Percentiles rank a stretch among this genome's conserved stretches.
Conservation (phyloP, 2,329 filamentous ascomycete species). For the Pseudopithomyces chartarum region DNA sequence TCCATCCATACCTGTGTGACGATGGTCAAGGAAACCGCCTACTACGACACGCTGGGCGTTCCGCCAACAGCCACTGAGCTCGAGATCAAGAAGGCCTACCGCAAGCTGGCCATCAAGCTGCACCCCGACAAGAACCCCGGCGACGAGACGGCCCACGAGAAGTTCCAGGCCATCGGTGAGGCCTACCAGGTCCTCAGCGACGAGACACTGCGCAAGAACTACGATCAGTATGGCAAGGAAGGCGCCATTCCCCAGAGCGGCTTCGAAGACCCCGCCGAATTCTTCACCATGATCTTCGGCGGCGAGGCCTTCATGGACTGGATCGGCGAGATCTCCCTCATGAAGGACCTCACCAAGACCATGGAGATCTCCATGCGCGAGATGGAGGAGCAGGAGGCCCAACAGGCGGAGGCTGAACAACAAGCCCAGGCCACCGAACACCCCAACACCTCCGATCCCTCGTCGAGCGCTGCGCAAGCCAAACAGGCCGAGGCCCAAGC, state of each 20-base stretch:
- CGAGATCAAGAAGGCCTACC: constrained; percentile 96
- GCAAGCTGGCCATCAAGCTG: constrained; percentile 87
- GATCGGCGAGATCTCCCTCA: constrained; percentile 97
- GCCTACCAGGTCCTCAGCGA: constrained; percentile 85
- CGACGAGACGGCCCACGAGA: constrained; percentile 89
- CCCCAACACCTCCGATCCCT: constrained; percentile 22
- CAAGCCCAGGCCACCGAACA: constrained; percentile 25
- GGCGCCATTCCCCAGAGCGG: constrained; percentile 87
- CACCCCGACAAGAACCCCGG: constrained; percentile 98
- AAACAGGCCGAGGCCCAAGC: constrained; percentile 49
- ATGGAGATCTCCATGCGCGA: constrained; percentile 96
- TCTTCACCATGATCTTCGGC: constrained; percentile 98
- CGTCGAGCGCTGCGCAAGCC: constrained; percentile 45
- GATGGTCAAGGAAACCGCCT: constrained; percentile 88
- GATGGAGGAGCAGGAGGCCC: constrained; percentile 70
- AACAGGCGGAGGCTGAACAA: constrained; percentile 56
- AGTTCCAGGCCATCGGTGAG: constrained; percentile 84
- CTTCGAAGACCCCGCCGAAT: constrained; percentile 93
- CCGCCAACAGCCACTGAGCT: constrained; percentile 83
- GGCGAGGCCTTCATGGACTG: constrained; percentile 94
- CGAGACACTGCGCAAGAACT: constrained; percentile 82
- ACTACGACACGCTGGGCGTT: constrained; percentile 87
- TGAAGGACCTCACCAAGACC: constrained; percentile 96
- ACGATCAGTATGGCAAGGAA: constrained; percentile 98
- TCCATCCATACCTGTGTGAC: constrained; percentile 6